Base-by-base conservation (phyloP, 768 basidiomycete species). In the Termitomyces sp. region DNA sequence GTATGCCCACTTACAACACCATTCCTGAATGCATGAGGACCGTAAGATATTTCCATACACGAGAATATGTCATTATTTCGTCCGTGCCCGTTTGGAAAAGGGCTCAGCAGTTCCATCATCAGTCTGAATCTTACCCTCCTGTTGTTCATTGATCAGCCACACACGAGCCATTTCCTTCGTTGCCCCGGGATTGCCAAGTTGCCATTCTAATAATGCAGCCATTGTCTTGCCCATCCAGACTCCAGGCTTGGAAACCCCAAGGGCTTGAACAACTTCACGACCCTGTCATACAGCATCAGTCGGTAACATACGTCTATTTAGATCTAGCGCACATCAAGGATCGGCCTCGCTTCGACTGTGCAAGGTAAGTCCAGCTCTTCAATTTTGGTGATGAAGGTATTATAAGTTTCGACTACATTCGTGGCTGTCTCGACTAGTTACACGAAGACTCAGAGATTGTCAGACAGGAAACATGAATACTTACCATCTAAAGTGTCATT, bases 191-290 rank as follows among this genome's bases (percentile, higher is more conserved):
- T 94, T 76, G 40, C 84, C 87, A 7, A 98, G 79, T 67, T 95
- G 94, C 96, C 95, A 98, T 62, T 87, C 83, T 20, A 93, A 69
- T 31, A 98, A 80, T 51, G 79, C 81, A n/a, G 80, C 75, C 20
- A 93, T 77, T 6, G 87, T 80, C 34, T 80, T 74, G 37, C 83
- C 83, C 5, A 87, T 85, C 85, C 93, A 88, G 2, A 85, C 81
- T 2, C 94, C 94, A 1, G 87, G 81, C 63, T 80, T 84, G 3
- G 73, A 70, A 17, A 78, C 78, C 2, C 74, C 81, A 5, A 96
- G 76, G 9, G 84, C 70, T 25, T 72, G 62, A 2, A 82, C 74
- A 38, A 94, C 78, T 59, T 89, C 85, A 34, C 79, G 83, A 1
- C 96, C 96, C 96, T 97, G 66, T 38, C 64, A 57, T 9, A 20